Percentiles rank a stretch among this genome's conserved stretches.
Conservation (phyloP, 1,139 yeast species). For the Kurtzmaniella quercitrusa region DNA sequence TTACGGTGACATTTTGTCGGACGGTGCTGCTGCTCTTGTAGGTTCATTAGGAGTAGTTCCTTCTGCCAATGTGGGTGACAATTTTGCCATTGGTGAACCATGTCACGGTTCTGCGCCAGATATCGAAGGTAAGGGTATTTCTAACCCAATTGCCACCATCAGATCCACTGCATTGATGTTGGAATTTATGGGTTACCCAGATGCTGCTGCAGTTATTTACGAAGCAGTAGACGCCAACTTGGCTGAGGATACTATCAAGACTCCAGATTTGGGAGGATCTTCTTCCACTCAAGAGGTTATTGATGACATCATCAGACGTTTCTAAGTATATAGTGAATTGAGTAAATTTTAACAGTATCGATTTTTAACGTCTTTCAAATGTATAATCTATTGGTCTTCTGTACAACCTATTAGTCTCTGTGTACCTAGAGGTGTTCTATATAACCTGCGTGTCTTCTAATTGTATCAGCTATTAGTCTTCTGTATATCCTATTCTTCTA, state of each 20-base stretch:
- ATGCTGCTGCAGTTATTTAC: constrained; percentile 89
- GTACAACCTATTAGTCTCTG: no score
- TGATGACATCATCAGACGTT: constrained; percentile 64
- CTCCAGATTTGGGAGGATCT: constrained; percentile 94
- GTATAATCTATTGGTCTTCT: no score
- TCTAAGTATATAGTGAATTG: constrained; percentile 12
- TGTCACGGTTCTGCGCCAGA: constrained; percentile 99
- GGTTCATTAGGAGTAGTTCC: constrained; percentile 99
- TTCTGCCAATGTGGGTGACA: constrained; percentile 94
- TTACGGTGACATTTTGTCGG: constrained; percentile 95
- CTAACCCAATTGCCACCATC: constrained; percentile 97
- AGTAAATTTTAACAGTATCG: no score
- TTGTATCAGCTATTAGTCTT: no score
- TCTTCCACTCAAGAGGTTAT: constrained; percentile 83
- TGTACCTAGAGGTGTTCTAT: no score
- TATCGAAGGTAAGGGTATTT: constrained; percentile 89
- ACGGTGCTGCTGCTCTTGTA: constrained; percentile 98
- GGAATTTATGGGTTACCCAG: constrained; percentile 89
- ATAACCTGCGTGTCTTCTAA: no score
- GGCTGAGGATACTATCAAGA: constrained; percentile 71
- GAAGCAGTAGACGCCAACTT: constrained; percentile 93
- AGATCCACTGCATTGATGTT: constrained; percentile 96
- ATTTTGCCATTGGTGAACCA: constrained; percentile 97
- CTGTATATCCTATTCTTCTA: no score
- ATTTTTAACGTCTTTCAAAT: no score